These are phyloP conservation scores for Rosa hybrid DNA, from an alignment of 331 rosid genomes.

Conservation along the genomic window DNA sequence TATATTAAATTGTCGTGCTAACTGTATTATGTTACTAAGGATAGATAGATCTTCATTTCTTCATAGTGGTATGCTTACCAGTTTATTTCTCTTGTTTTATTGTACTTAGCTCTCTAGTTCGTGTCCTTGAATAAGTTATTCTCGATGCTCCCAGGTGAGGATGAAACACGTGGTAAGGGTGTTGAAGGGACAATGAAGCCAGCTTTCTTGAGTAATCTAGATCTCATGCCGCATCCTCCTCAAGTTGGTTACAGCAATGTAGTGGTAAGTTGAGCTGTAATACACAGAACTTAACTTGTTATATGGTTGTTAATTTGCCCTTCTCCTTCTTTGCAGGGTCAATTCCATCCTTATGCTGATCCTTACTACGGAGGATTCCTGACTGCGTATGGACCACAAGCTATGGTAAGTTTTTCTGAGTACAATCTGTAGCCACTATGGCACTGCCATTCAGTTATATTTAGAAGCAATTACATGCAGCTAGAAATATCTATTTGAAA, in stretches of 20 bases:
- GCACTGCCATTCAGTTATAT: background rate
- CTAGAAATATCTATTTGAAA: background rate
- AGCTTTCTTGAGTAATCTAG: constrained; percentile 40
- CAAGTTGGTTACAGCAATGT: constrained; percentile 44
- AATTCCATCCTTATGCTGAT: constrained; percentile 47
- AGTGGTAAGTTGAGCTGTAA: constrained; percentile 53
- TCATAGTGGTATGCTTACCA: background rate
- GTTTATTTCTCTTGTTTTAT: background rate
- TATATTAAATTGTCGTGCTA: background rate
- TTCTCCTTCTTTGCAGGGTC: constrained; percentile 48
- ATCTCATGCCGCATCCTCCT: constrained; percentile 36
- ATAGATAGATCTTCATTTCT: background rate
- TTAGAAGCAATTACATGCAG: background rate
- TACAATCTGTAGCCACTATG: constrained; percentile 4
- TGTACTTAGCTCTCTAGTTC: background rate
- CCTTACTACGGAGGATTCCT: constrained; percentile 51
- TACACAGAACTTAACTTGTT: constrained; percentile 16
- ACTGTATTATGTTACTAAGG: background rate
- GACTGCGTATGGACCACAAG: constrained; percentile 54
- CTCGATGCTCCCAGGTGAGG: constrained; percentile 44
- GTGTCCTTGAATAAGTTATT: constrained; percentile 6
- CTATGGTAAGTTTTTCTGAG: constrained; percentile 48
- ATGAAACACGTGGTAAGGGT: constrained; percentile 39
- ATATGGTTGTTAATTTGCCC: constrained; percentile 21
- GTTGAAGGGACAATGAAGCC: constrained; percentile 59